A percentile compares a stretch with the other conserved stretches of the same genome.
These are phyloP conservation scores for Nakazawaea anatomiae DNA, from an alignment of 805 yeast species.

Conservation along the genomic window DNA sequence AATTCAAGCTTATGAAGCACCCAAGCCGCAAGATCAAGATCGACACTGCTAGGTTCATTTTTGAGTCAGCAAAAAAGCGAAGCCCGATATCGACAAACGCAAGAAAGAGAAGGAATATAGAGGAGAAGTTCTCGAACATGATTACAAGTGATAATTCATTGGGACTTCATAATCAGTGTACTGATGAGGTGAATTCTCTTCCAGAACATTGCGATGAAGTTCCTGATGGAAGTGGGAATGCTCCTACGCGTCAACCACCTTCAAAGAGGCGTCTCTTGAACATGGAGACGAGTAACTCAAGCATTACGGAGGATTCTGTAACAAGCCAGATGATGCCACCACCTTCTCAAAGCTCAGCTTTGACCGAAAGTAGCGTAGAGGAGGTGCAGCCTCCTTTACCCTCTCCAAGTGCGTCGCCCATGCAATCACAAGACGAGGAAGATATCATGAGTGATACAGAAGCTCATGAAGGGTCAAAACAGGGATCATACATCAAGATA, in stretches of 20 bases:
- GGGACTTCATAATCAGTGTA: not conserved
- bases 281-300: not conserved
- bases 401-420: constrained; percentile 62
- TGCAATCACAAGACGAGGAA: constrained; percentile 26
- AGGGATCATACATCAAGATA: constrained; percentile 33
- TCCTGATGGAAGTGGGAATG: not conserved
- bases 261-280: constrained; percentile 2
- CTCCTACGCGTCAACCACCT: constrained; percentile 2
- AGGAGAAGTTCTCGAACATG: constrained; percentile 1
- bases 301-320: not conserved
- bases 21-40: not conserved
- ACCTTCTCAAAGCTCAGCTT: constrained; percentile 16
- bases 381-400: constrained; percentile 51
- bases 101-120: constrained; percentile 5
- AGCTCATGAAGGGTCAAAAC: constrained; percentile 18
- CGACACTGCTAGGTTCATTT: not conserved
- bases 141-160: not conserved
- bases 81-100: not conserved
- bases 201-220: not conserved
- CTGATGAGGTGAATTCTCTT: not conserved
- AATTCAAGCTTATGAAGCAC: not conserved
- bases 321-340: constrained; percentile 16
- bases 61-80: not conserved
- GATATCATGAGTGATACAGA: constrained; percentile 1
- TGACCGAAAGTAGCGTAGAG: constrained; percentile 17